phyloP scores from a whole-genome alignment of 768 basidiomycete species.

The Rubroboletus pulcherrimus region DNA sequence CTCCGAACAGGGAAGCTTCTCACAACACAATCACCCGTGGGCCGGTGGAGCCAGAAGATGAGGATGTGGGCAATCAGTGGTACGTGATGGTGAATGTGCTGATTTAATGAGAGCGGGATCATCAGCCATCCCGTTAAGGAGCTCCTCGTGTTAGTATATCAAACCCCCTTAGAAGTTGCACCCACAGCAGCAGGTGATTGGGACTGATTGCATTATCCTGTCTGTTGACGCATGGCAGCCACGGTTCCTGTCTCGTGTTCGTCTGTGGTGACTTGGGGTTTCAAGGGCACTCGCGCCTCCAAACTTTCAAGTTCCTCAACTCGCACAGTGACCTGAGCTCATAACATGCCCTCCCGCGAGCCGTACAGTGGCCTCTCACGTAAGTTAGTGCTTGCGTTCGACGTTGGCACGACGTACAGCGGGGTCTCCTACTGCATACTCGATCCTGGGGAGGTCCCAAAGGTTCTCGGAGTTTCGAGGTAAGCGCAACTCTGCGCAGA shows the following conservation, averaged over 20 bases:
- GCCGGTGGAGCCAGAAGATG: too few relatives aligned
- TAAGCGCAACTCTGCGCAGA: background rate
- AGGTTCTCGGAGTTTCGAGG: slow-evolving; percentile 28
- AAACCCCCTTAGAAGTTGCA: background rate
- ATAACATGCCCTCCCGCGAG: slow-evolving; percentile 26
- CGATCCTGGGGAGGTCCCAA: slow-evolving; percentile 33
- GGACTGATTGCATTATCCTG: background rate
- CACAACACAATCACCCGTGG: background rate
- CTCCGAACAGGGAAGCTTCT: background rate
- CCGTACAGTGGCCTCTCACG: slow-evolving; percentile 36
- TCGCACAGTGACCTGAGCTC: background rate
- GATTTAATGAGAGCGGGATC: background rate
- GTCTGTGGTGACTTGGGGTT: background rate
- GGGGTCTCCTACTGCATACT: slow-evolving; percentile 38
- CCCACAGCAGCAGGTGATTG: too few relatives aligned
- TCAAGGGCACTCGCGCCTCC: background rate
- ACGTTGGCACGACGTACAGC: slow-evolving; percentile 43
- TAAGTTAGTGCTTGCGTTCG: slow-evolving; percentile 42
- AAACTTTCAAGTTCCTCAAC: background rate
- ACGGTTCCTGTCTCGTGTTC: background rate
- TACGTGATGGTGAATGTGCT: background rate
- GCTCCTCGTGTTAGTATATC: background rate
- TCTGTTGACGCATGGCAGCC: background rate
- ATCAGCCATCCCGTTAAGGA: background rate
- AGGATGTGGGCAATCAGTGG: background rate